Conservation (phyloP, 2,329 filamentous ascomycete species). For the Aspergillus fructus region DNA sequence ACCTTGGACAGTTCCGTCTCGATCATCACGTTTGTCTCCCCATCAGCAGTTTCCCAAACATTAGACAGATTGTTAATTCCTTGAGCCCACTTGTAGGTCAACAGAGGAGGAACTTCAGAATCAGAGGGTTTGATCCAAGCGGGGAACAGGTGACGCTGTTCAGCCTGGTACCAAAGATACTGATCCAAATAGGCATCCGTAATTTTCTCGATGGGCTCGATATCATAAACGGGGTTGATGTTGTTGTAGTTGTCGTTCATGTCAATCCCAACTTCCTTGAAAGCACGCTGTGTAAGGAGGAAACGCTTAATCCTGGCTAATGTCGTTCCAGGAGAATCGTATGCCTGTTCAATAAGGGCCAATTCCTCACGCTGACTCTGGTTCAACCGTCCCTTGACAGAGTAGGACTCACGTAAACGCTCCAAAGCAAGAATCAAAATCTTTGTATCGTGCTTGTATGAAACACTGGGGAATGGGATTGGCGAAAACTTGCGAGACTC, state of each 20-base stretch:
- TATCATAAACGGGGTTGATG: constrained; percentile 98
- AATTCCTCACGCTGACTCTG: constrained; percentile 97
- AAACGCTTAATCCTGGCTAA: constrained; percentile 96
- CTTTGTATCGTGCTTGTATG: constrained; percentile 99
- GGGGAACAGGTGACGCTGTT: constrained; percentile 94
- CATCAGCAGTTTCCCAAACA: constrained; percentile 91
- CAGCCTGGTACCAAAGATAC: constrained; percentile 98
- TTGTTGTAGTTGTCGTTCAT: constrained; percentile 99
- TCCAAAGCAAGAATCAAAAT: constrained; percentile 95
- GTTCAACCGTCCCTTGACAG: constrained; percentile 93
- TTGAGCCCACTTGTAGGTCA: constrained; percentile 99
- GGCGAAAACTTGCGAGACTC: constrained; percentile 98
- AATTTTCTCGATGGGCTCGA: constrained; percentile 99
- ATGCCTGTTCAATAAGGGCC: constrained; percentile 95
- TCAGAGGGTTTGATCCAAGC: constrained; percentile 99
- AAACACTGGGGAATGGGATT: constrained; percentile 97
- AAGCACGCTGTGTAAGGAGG: constrained; percentile 91
- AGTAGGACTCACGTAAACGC: constrained; percentile 90
- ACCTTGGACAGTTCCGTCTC: constrained; percentile 99
- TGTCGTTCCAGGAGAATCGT: constrained; percentile 95
- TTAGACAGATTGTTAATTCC: constrained; percentile 97
- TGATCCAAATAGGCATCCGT: constrained; percentile 98
- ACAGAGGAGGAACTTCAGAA: constrained; percentile 88
- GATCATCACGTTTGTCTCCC: constrained; percentile 97
- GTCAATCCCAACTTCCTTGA: constrained; percentile 98